Conservation (phyloP, 495 filamentous ascomycete species). For the Pseudomonodictys pantanalensis region DNA sequence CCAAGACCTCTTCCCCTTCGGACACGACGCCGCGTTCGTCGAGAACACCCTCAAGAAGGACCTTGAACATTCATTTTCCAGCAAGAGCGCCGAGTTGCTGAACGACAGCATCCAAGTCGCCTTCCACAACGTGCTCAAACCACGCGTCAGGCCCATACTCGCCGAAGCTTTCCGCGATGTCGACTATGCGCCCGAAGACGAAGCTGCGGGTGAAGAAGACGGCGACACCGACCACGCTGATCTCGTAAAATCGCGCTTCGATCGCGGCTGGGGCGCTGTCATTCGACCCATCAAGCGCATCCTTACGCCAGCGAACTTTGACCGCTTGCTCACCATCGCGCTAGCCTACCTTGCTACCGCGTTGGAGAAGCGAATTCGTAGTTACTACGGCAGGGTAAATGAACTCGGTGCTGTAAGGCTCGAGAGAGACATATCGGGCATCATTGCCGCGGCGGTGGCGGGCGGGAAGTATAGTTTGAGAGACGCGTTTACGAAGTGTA, state of each 20-base stretch:
- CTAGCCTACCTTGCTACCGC: conserved; percentile 68
- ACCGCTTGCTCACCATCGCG: conserved; percentile 67
- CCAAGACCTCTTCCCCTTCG: conserved; percentile 70
- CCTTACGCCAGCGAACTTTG: conserved; percentile 68
- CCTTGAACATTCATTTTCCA: conserved; percentile 66
- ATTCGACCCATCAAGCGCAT: conserved; percentile 81
- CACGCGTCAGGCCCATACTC: conserved; percentile 78
- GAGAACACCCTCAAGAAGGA: conserved; percentile 61
- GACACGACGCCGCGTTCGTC: conserved; percentile 67
- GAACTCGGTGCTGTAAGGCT: conserved; percentile 81
- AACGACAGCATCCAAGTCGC: conserved; percentile 77
- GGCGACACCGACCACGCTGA: conserved; percentile 37
- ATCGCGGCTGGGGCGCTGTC: conserved; percentile 76
- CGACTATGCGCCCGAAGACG: conserved; percentile 63
- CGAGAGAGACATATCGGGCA: conserved; percentile 80
- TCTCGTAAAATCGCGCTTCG: conserved; percentile 71
- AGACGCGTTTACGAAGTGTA: conserved; percentile 73
- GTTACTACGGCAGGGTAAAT: conserved; percentile 75
- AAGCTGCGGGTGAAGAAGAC: conserved; percentile 46
- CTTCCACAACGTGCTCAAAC: conserved; percentile 84
- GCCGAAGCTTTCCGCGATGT: conserved; percentile 87
- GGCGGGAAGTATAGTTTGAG: conserved; percentile 75
- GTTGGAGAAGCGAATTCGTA: conserved; percentile 89
- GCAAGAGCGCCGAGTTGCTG: conserved; percentile 76
- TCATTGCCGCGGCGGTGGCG: conserved; percentile 71